Evolutionary conservation across 73 alveolate species (phyloP).

Genomic region (Tetrahymena borealis): DNA sequence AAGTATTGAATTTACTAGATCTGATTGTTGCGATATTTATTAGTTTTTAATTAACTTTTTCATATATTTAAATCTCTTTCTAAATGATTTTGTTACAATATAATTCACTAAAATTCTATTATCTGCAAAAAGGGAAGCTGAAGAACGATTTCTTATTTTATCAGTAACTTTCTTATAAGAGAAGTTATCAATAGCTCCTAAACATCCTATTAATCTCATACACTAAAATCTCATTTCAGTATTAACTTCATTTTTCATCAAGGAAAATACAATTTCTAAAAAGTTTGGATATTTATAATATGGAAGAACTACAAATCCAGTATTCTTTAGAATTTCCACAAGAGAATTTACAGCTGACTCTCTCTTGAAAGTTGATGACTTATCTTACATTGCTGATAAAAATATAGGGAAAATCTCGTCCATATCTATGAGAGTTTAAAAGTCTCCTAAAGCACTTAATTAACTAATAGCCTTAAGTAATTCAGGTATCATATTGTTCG

Average conservation of each 20-base stretch:
- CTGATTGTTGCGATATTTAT: background rate
- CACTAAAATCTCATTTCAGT: conserved; percentile 39
- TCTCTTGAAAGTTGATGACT: conserved; percentile 60
- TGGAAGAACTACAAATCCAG: conserved; percentile 60
- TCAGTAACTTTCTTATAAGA: conserved; percentile 26
- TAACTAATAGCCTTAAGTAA: conserved; percentile 60
- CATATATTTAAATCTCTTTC: conserved; percentile 20
- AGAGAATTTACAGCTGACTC: conserved; percentile 67
- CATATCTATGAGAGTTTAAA: conserved; percentile 47
- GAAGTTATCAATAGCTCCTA: conserved; percentile 42
- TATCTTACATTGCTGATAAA: conserved; percentile 61
- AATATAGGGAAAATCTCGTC: conserved; percentile 60
- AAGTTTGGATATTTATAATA: conserved; percentile 26
- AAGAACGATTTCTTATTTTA: background rate
- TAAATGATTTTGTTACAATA: conserved; percentile 3
- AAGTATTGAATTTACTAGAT: background rate
- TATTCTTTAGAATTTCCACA: conserved; percentile 57
- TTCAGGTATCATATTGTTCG: conserved; percentile 57
- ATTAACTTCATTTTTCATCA: conserved; percentile 23
- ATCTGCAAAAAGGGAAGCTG: background rate
- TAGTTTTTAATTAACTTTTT: conserved; percentile 19
- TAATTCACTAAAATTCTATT: background rate
- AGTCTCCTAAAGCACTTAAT: conserved; percentile 46
- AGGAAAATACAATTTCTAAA: conserved; percentile 19
- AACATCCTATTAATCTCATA: conserved; percentile 25